These are phyloP conservation scores for Verticillium klebahnii DNA, from an alignment of 2,329 filamentous ascomycete species.

Conservation along the genomic window DNA sequence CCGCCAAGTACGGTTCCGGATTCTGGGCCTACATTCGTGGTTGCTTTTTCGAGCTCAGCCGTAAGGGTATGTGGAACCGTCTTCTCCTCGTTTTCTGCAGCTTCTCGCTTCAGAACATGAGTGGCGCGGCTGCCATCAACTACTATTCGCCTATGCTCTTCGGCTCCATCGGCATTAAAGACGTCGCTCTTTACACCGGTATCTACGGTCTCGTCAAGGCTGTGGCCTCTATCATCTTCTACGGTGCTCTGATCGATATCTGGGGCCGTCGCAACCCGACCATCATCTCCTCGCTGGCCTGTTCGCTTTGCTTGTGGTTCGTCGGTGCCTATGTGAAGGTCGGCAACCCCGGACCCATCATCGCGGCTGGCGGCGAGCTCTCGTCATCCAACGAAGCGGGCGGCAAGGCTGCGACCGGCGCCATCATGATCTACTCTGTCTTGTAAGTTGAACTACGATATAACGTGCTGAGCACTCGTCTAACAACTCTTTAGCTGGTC, in stretches of 20 bases:
- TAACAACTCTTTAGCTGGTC: conserved; percentile 27
- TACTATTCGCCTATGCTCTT: conserved; percentile 35
- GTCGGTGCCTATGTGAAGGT: conserved; percentile 50
- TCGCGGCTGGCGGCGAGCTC: conserved; percentile 34
- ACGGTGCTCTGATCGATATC: conserved; percentile 32
- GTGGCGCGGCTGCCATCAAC: conserved; percentile 27
- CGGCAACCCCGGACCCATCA: conserved; percentile 40
- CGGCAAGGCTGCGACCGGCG: conserved; percentile 48
- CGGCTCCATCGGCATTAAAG: conserved; percentile 38
- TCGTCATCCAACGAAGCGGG: conserved; percentile 37
- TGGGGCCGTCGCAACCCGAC: conserved; percentile 34
- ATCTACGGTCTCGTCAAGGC: conserved; percentile 45
- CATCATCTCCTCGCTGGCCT: conserved; percentile 42
- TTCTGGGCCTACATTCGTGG: conserved; percentile 28
- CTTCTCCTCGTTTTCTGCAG: conserved; percentile 30
- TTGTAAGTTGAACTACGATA: conserved; percentile 33
- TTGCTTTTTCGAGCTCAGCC: conserved; percentile 26
- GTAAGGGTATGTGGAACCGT: conserved; percentile 36
- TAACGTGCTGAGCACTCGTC: not conserved
- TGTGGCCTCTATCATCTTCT: conserved; percentile 35
- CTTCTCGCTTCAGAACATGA: conserved; percentile 35
- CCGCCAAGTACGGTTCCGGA: conserved; percentile 25
- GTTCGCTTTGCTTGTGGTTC: conserved; percentile 44
- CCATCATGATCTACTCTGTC: conserved; percentile 50
- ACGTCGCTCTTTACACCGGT: conserved; percentile 41